Evolutionary conservation across 306 rosid genomes (phyloP).

Genomic region (Trifolium pratense): DNA sequence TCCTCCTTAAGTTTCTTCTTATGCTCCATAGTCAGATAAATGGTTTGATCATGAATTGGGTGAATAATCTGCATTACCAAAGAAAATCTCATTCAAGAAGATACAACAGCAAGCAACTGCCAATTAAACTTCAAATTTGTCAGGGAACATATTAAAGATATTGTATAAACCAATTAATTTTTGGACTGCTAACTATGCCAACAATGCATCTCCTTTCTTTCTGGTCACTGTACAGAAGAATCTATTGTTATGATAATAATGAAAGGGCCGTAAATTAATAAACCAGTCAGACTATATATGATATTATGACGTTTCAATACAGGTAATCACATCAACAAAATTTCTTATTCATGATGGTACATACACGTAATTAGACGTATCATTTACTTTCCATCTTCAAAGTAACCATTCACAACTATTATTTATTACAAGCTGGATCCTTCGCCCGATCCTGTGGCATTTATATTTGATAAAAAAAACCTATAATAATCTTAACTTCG

Average conservation of each 20-base stretch:
- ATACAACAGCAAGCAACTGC: not conserved
- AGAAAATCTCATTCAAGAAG: slow-evolving; percentile 16
- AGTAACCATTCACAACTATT: not conserved
- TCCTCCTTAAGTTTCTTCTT: slow-evolving; percentile 78
- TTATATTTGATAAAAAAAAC: not conserved
- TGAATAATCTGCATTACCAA: slow-evolving; percentile 57
- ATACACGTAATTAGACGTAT: not conserved
- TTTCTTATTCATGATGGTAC: not conserved
- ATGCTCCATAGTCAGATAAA: slow-evolving; percentile 70
- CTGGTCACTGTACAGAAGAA: not conserved
- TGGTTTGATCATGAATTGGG: slow-evolving; percentile 75
- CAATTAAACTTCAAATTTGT: not conserved
- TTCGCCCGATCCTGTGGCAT: not conserved
- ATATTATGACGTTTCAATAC: not conserved
- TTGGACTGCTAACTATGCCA: not conserved
- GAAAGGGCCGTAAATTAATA: not conserved
- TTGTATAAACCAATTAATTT: not conserved
- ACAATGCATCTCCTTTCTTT: slow-evolving; percentile 1
- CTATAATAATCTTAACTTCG: not conserved
- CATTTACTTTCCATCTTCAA: slow-evolving; percentile 9
- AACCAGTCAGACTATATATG: slow-evolving; percentile 12
- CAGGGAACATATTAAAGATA: not conserved
- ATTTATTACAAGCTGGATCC: slow-evolving; percentile 2
- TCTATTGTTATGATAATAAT: not conserved
- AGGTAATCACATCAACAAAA: not conserved